A percentile compares a stretch with the other conserved stretches of the same genome.
Evolutionary conservation across 129 eudicot genomes (phyloP).

Genomic region (Chrysanthemum lavandulifolium): DNA sequence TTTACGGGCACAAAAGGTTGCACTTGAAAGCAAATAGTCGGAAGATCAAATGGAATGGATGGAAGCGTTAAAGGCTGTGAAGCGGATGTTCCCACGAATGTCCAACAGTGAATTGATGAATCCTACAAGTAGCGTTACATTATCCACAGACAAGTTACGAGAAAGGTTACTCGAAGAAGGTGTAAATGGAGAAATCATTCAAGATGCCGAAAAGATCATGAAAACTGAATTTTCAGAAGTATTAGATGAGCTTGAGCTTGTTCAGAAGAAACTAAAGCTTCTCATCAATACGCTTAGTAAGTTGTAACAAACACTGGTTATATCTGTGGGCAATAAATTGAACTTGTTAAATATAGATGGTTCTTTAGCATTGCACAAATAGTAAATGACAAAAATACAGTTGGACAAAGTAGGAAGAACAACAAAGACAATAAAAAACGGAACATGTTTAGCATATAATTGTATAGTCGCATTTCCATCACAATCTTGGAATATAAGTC

Average conservation of each 20-base stretch:
- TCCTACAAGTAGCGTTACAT: slow-evolving; percentile 27
- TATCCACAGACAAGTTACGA: slow-evolving; percentile 56
- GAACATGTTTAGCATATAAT: too few relatives aligned
- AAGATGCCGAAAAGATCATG: slow-evolving; percentile 31
- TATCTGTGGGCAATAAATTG: not conserved
- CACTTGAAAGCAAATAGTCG: slow-evolving; percentile 54
- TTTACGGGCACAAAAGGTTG: slow-evolving; percentile 61
- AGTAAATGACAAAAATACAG: too few relatives aligned
- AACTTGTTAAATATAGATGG: too few relatives aligned
- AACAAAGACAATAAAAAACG: too few relatives aligned
- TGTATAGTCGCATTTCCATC: too few relatives aligned
- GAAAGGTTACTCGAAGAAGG: slow-evolving; percentile 54
- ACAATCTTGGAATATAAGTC: too few relatives aligned
- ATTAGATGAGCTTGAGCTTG: slow-evolving; percentile 41
- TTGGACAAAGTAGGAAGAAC: too few relatives aligned
- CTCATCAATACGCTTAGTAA: slow-evolving; percentile 41
- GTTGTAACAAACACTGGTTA: slow-evolving; percentile 25
- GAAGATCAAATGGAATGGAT: slow-evolving; percentile 60
- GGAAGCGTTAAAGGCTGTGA: slow-evolving; percentile 53
- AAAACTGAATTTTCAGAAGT: slow-evolving; percentile 22
- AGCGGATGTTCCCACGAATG: slow-evolving; percentile 57
- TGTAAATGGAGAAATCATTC: slow-evolving; percentile 42
- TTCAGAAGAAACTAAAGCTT: slow-evolving; percentile 47
- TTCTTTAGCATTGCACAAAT: too few relatives aligned
- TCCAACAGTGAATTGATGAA: slow-evolving; percentile 51